Evolutionary conservation across 2,329 filamentous ascomycete genomes (phyloP), one percentile per base, ranked within the genome.

Genomic region (Daldinia eschscholtzii): DNA sequence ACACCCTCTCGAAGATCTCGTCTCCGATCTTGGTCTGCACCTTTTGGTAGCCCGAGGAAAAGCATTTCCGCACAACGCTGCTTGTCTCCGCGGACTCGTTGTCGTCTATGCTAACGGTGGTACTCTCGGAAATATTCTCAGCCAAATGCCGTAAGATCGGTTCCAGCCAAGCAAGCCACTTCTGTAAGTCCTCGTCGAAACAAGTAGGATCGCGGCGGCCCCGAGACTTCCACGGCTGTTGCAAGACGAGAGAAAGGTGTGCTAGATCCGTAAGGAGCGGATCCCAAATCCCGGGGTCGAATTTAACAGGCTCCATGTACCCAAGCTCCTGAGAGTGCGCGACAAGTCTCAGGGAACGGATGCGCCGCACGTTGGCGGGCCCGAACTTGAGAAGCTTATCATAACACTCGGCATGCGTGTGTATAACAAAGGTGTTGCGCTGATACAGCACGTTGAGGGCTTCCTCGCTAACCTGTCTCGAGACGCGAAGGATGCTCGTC

Each of bases 21-120:
- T 57, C 55, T 30, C 55, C 55, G 33, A 57, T 57, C 55, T 57
- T 39, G 7, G 55, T 57, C 26, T 44, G 55, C 37, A 42, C 37
- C n/a, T 10, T 57, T 15, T 18, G 37, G 39, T 44, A 44, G 18
- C 55, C 55, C 6, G 39, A 30, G 13, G 23, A 23, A n/a, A 57
- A 57, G 26, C 37, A 57, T 46, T 30, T 44, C 26, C 30, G 55
- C 39, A 33, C 39, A 26, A 57, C 15, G 7, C 30, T 26, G 26
- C 39, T 41, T 23, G 55, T 57, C 55, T 57, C 55, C 23, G n/a
- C 37, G 1, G 26, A 41, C 7, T 44, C 55, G 5, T 57, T 57
- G 12, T 57, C 55, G 26, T 57, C 55, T 23, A 57, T 28, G 37
- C 39, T 42, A 7, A 57, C 55, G 4, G 39, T 44, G 55, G 39